Evolutionary conservation across 2,329 filamentous ascomycete species (phyloP).

Genomic region (Fusarium sp.): DNA sequence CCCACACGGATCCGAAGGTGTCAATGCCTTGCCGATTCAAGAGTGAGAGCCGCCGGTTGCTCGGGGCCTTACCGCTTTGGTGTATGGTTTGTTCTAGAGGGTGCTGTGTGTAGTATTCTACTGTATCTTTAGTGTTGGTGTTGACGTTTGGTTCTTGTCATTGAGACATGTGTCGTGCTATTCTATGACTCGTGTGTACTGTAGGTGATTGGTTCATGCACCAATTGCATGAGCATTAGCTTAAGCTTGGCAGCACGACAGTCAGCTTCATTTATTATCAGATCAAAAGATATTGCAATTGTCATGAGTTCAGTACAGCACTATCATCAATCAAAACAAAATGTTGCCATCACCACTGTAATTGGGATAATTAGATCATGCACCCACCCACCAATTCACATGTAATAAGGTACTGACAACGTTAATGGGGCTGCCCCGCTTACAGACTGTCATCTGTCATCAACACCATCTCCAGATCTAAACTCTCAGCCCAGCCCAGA

Average conservation of each 20-base stretch:
- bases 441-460: conserved; percentile 23
- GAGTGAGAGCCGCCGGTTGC: conserved; percentile 10
- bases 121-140: not conserved
- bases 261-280: not conserved
- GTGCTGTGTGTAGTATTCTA: too few relatives aligned
- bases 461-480: conserved; percentile 12
- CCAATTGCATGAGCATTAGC: not conserved
- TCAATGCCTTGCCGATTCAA: conserved; percentile 20
- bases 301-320: too few relatives aligned
- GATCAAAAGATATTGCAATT: not conserved
- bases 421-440: conserved; percentile 5
- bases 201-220: conserved; percentile 22
- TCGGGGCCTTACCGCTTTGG: conserved; percentile 9
- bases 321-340: not conserved
- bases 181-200: conserved; percentile 2
- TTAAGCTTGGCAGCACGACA: not conserved
- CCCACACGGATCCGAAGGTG: conserved; percentile 31
- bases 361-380: conserved; percentile 1
- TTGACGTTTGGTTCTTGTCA: conserved; percentile 6
- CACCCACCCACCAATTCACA: too few relatives aligned
- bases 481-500: not conserved
- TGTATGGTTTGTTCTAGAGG: not conserved
- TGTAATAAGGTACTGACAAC: too few relatives aligned
- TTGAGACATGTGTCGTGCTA: not conserved
- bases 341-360: not conserved